phyloP scores from a whole-genome alignment of 192 early-diverging fungal genomes.

The Podila epigama region DNA sequence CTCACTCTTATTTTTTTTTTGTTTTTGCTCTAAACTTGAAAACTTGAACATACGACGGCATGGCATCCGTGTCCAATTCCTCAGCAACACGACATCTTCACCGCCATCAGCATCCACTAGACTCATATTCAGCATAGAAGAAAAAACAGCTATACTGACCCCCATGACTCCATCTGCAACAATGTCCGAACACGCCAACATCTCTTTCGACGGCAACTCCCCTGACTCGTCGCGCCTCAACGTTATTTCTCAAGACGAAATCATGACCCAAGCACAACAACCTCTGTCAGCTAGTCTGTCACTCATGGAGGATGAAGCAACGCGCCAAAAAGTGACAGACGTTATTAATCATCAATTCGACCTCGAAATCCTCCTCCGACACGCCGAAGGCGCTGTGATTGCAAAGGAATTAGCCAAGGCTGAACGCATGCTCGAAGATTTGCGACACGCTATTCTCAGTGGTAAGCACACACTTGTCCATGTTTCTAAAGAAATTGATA shows the following conservation, averaged over 20 bases:
- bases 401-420: slow-evolving; percentile 65
- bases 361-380: slow-evolving; percentile 76
- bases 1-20: no score
- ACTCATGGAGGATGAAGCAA: slow-evolving; percentile 28
- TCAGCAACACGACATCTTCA: background rate
- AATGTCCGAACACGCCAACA: background rate
- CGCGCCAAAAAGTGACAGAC: slow-evolving; percentile 54
- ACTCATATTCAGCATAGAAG: background rate
- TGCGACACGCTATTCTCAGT: slow-evolving; percentile 61
- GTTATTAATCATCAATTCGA: slow-evolving; percentile 80
- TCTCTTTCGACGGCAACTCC: background rate
- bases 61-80: background rate
- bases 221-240: no score
- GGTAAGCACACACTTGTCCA: slow-evolving; percentile 44
- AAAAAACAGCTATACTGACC: background rate
- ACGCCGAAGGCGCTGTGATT: slow-evolving; percentile 72
- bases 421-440: slow-evolving; percentile 61
- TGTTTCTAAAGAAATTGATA: background rate
- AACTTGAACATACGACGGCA: background rate
- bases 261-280: background rate
- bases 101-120: no score
- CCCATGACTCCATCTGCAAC: background rate
- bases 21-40: background rate
- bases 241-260: background rate
- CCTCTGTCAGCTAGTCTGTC: background rate